Base-by-base conservation (phyloP, 2,329 filamentous ascomycete species). In the Grosmannia serpens region DNA sequence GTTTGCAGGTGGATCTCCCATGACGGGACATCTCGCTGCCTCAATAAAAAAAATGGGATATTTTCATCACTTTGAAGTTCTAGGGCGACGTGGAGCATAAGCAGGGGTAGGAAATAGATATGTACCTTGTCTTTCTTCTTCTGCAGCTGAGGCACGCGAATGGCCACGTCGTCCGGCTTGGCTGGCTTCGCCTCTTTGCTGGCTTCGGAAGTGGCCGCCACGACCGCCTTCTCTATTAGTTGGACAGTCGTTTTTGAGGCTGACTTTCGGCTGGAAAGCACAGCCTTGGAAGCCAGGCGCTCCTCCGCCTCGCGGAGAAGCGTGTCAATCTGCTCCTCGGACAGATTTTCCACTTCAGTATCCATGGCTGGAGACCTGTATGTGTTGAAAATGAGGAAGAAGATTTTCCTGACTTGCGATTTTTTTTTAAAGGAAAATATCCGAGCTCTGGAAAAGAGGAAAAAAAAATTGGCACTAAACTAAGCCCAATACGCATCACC, bases 21-120 rank as follows among this genome's bases (percentile, higher is more conserved):
- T 87, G 79, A 92, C 88, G 88, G 83, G 82, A 80, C 79, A 80
- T 78, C 73, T 76, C 77, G 84, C 84, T 81, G 84, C 87, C 80
- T 91, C 87, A 87, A 87, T 81, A 68, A 74, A 70, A 50, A 81
- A 41, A 81, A 85, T 61, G 62, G 82, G 84, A 84, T 77, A 77
- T 79, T 87, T 88, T 91, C 88, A 83, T 92, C 88, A 89, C 22
- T 13, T 13, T 24, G 24, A 46, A 44, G 24, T 26, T 33, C 46
- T 4, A 5, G 8, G 27, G 44, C 31, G 2, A 10, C 2, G 22
- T 10, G n/a, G 7, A 11, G 24, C 27, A 55, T 47, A 4, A 13
- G 29, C 22, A 11, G 24, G 4, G 26, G 35, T 41, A 53, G 27
- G 27, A 57, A 35, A 53, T 53, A 29, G 53, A 51, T 27, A 58